These are phyloP conservation scores for Phytophthora colocasiae DNA, from an alignment of 352 stramenopile genomes.

Conservation along the genomic window DNA sequence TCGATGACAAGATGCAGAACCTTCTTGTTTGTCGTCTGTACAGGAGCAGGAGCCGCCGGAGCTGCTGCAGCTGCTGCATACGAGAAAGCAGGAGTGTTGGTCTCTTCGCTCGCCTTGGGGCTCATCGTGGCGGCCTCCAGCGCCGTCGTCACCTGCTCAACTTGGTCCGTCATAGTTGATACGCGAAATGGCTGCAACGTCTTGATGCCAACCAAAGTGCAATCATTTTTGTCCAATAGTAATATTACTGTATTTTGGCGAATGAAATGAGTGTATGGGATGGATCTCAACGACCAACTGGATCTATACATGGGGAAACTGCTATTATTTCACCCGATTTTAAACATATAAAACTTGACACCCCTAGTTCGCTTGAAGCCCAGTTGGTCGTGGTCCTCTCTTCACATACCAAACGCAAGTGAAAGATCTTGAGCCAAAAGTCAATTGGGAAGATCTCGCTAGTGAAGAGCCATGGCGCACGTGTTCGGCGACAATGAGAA, in stretches of 20 bases:
- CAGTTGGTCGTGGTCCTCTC: constrained; percentile 17
- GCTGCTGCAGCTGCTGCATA: constrained; percentile 20
- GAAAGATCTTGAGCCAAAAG: constrained; percentile 51
- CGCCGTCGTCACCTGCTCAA: constrained; percentile 30
- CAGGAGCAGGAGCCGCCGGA: constrained; percentile 1
- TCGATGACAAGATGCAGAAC: constrained; percentile 84
- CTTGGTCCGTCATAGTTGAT: constrained; percentile 34
- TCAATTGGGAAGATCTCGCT: constrained; percentile 27
- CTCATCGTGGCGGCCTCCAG: constrained; percentile 27
- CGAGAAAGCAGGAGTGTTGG: neutral
- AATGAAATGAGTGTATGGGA: constrained; percentile 6
- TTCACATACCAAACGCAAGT: constrained; percentile 41
- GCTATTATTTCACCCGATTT: constrained; percentile 31
- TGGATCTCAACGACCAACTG: constrained; percentile 28
- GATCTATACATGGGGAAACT: neutral
- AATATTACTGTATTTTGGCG: constrained; percentile 7
- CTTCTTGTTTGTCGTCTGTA: constrained; percentile 56
- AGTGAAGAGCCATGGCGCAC: constrained; percentile 62
- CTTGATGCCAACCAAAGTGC: constrained; percentile 54
- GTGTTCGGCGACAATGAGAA: constrained; percentile 89
- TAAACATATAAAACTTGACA: neutral
- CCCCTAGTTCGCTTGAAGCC: constrained; percentile 24
- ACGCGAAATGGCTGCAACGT: constrained; percentile 15
- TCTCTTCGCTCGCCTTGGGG: constrained; percentile 7
- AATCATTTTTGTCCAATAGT: constrained; percentile 40